Base-by-base conservation (phyloP, 2,329 filamentous ascomycete genomes). In the Stachybotrys chartarum region DNA sequence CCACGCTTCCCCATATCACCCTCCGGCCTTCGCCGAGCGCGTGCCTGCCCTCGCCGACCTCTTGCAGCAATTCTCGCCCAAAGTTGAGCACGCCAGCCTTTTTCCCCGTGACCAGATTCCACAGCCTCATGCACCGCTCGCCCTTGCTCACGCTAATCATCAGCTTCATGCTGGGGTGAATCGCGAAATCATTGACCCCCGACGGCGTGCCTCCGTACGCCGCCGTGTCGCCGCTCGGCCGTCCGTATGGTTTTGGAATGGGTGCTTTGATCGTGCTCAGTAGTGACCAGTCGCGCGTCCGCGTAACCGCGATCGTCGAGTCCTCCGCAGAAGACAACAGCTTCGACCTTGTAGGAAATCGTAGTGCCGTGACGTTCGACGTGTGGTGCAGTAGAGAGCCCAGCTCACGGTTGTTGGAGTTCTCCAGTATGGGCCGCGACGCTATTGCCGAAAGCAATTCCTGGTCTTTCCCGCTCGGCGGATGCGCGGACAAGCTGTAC, bases 41-140 rank as follows among this genome's bases (percentile, higher is more conserved):
- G 69, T 87, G 86, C 69, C 84, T 85, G 48, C 85, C 82, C 74
- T 96, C 91, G 50, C 90, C 90, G 11, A 88, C 82, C 62, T 88
- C 84, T 49, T 82, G 78, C 53, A 97, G 76, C 64, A 94, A 79
- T 0, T 86, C 82, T 56, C 82, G 80, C 60, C 82, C 82, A 69
- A 97, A 97, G 68, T 90, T 94, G 63, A 99, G 75, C 53, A 96
- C 92, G 32, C 92, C 91, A 1, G 92, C 92, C 75, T 96, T 97
- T 75, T 93, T 96, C 16, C 92, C 94, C 3, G 93, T 97, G 61
- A 97, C 91, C 60, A 99, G 71, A 67, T 99, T 97, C 94, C 94
- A 99, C 60, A 97, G 72, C 60, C 94, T 79, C 89, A 99, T 95
- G 66, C 87, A 91, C 60, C 85, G 86, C 75, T 99, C 94, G 60